Conservation (phyloP, 1,139 yeast genomes). For the Hanseniaspora gamundiae region DNA sequence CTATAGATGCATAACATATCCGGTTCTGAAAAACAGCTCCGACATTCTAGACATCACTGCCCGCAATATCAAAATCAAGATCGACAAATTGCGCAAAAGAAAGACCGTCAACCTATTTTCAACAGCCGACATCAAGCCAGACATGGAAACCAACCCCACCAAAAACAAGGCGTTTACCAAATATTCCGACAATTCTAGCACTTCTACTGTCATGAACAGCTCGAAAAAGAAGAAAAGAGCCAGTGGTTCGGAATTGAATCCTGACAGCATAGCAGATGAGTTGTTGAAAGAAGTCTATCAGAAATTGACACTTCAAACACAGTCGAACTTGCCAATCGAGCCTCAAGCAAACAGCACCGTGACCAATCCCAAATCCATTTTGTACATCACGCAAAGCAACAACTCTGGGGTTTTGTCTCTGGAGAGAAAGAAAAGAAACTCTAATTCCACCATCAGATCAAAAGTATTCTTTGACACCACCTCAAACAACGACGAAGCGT, state of each 20-base stretch:
- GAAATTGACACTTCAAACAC: slow-evolving; percentile 11
- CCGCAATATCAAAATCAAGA: slow-evolving; percentile 5
- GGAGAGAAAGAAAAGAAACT: slow-evolving; percentile 7
- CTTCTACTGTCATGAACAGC: not conserved
- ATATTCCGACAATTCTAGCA: not conserved
- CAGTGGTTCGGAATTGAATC: not conserved
- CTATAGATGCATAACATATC: slow-evolving; percentile 70
- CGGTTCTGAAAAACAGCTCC: slow-evolving; percentile 33
- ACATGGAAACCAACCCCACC: slow-evolving; percentile 6
- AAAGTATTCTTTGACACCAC: slow-evolving; percentile 7
- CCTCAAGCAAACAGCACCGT: not conserved
- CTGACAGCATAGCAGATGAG: slow-evolving; percentile 18
- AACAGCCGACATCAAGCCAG: slow-evolving; percentile 20
- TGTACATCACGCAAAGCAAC: slow-evolving; percentile 6
- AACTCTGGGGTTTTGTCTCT: slow-evolving; percentile 6
- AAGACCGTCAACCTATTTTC: slow-evolving; percentile 14
- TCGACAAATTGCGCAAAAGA: slow-evolving; percentile 2
- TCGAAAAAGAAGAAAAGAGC: not conserved
- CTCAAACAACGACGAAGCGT: slow-evolving; percentile 10
- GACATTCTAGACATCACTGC: not conserved
- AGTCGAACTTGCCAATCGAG: not conserved
- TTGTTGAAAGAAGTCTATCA: slow-evolving; percentile 18
- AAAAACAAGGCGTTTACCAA: not conserved
- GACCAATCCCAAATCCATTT: slow-evolving; percentile 7
- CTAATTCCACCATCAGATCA: slow-evolving; percentile 8